phyloP scores from a whole-genome alignment of 2,329 filamentous ascomycete genomes.

The Nothophaeocryptopus gaeumannii region DNA sequence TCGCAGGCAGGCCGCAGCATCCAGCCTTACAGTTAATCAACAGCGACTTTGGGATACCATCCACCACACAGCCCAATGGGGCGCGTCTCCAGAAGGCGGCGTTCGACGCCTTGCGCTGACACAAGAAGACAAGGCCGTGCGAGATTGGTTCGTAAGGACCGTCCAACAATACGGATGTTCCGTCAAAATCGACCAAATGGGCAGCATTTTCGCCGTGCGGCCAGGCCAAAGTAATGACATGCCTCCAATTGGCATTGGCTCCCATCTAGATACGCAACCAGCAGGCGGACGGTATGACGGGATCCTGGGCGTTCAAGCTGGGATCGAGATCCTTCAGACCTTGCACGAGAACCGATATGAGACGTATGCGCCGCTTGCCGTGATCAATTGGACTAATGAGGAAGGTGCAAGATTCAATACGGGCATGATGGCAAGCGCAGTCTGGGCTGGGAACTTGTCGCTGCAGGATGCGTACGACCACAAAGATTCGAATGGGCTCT shows the following conservation, averaged over 20 bases:
- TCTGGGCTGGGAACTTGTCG: constrained; percentile 21
- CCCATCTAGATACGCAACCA: constrained; percentile 26
- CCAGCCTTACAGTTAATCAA: neutral
- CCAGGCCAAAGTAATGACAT: constrained; percentile 22
- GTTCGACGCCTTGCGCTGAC: constrained; percentile 18
- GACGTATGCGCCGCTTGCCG: constrained; percentile 22
- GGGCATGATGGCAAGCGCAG: constrained; percentile 10
- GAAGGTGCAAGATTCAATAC: constrained; percentile 16
- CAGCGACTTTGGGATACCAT: constrained; percentile 12
- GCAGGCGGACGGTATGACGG: constrained; percentile 30
- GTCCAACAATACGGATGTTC: constrained; percentile 21
- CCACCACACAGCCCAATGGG: constrained; percentile 23
- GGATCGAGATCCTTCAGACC: constrained; percentile 38
- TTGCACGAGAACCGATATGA: constrained; percentile 34
- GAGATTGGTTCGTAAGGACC: constrained; percentile 27
- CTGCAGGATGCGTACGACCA: constrained; percentile 30
- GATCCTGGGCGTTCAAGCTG: constrained; percentile 27
- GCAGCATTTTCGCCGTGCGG: constrained; percentile 22
- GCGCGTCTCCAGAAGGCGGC: constrained; percentile 12
- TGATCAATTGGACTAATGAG: constrained; percentile 29
- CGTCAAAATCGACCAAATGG: constrained; percentile 25
- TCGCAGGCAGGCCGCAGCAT: neutral
- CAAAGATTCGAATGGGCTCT: constrained; percentile 23
- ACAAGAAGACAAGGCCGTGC: constrained; percentile 26
- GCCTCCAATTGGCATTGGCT: constrained; percentile 30